Conservation (phyloP, 768 basidiomycete species). For the Pisolithus sp. region DNA sequence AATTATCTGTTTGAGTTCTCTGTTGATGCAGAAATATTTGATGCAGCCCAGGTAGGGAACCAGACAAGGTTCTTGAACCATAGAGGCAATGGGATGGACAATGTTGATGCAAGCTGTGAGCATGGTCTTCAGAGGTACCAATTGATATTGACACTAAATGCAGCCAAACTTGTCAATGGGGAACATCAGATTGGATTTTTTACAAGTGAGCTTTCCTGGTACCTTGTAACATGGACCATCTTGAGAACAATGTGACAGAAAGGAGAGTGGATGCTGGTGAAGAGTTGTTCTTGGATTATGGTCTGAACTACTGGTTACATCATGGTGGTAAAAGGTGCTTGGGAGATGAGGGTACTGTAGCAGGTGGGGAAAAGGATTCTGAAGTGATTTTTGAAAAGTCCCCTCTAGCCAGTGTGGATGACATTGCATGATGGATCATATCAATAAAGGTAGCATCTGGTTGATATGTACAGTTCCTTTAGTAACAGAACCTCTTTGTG, state of each 20-base stretch:
- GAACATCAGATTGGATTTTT: slow-evolving; percentile 33
- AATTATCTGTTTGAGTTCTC: slow-evolving; percentile 33
- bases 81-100: neutral
- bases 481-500: too few relatives aligned
- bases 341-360: too few relatives aligned
- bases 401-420: too few relatives aligned
- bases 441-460: too few relatives aligned
- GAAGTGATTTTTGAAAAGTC: too few relatives aligned
- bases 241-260: slow-evolving; percentile 7
- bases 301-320: slow-evolving; percentile 21
- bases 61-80: slow-evolving; percentile 42
- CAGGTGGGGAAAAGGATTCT: neutral
- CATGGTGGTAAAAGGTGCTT: neutral
- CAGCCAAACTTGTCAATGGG: slow-evolving; percentile 27
- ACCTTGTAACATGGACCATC: neutral
- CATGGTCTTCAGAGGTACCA: neutral
- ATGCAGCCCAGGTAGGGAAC: slow-evolving; percentile 40
- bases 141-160: neutral
- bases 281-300: slow-evolving; percentile 34
- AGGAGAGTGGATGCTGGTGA: slow-evolving; percentile 23
- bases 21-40: slow-evolving; percentile 10
- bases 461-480: too few relatives aligned
- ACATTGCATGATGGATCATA: too few relatives aligned
- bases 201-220: slow-evolving; percentile 23
- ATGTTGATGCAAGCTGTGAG: slow-evolving; percentile 25